Evolutionary conservation across 2,329 filamentous ascomycete genomes (phyloP).

Genomic region (Cryphonectria parasitica): DNA sequence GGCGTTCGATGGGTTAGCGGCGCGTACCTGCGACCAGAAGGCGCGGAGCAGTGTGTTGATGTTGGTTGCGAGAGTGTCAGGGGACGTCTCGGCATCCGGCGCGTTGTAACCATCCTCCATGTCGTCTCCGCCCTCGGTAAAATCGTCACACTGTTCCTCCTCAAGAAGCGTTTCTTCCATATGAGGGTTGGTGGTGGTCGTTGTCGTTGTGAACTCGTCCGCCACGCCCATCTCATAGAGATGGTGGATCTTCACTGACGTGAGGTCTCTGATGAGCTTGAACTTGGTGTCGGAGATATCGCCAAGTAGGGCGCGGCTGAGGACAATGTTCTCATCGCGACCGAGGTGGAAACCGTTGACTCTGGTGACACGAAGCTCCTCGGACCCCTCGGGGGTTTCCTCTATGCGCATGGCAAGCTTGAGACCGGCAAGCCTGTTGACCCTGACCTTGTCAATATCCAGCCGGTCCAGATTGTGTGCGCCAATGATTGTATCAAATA

Average conservation of each 20-base stretch:
- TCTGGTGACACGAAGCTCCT: slow-evolving; percentile 73
- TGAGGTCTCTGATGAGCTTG: slow-evolving; percentile 72
- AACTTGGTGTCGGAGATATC: slow-evolving; percentile 84
- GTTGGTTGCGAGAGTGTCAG: slow-evolving; percentile 23
- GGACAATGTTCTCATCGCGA: slow-evolving; percentile 83
- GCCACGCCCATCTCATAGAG: slow-evolving; percentile 71
- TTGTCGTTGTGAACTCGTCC: slow-evolving; percentile 45
- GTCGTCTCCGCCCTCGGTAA: slow-evolving; percentile 19
- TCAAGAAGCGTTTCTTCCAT: slow-evolving; percentile 20
- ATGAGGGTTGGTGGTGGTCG: slow-evolving; percentile 30
- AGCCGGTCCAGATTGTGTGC: slow-evolving; percentile 53
- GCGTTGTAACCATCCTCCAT: slow-evolving; percentile 2
- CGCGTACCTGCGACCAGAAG: slow-evolving; percentile 40
- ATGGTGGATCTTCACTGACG: slow-evolving; percentile 42
- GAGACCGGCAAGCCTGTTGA: slow-evolving; percentile 59
- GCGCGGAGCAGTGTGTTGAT: slow-evolving; percentile 26
- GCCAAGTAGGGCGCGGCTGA: slow-evolving; percentile 75
- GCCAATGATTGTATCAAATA: slow-evolving; percentile 52
- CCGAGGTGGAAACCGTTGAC: slow-evolving; percentile 82
- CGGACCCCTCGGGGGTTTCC: slow-evolving; percentile 45
- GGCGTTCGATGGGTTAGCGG: slow-evolving; percentile 31
- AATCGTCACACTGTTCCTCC: slow-evolving; percentile 30
- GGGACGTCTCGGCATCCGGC: slow-evolving; percentile 3
- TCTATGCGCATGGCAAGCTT: slow-evolving; percentile 72
- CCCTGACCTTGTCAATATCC: slow-evolving; percentile 49